Evolutionary conservation across 148 eudicot genomes (phyloP).

Genomic region (Diospyros lotus): DNA sequence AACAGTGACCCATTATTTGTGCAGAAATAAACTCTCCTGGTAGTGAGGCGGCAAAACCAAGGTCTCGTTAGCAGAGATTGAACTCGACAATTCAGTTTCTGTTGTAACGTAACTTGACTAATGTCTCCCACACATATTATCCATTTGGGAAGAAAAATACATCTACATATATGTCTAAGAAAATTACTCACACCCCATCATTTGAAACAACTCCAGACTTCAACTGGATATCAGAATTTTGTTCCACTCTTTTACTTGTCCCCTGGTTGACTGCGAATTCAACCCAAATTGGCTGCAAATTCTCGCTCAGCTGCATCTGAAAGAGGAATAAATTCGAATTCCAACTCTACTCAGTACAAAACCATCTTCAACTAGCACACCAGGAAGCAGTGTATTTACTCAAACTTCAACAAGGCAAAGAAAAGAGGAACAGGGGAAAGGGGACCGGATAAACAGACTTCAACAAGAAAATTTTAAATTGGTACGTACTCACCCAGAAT

Average conservation of each 20-base stretch:
- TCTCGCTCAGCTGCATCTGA: slow-evolving; percentile 70
- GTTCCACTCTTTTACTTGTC: slow-evolving; percentile 19
- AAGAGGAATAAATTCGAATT: background rate
- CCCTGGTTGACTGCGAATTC: slow-evolving; percentile 29
- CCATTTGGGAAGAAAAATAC: background rate
- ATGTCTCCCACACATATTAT: background rate
- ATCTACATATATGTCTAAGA: background rate
- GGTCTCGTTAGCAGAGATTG: slow-evolving; percentile 23
- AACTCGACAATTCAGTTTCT: slow-evolving; percentile 12
- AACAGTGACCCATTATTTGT: slow-evolving; percentile 56
- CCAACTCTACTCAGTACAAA: background rate
- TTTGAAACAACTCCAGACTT: slow-evolving; percentile 60
- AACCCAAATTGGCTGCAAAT: slow-evolving; percentile 64
- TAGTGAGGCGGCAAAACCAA: slow-evolving; percentile 15
- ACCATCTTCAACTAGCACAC: background rate
- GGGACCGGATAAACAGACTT: too few species aligned
- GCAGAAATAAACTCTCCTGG: slow-evolving; percentile 85
- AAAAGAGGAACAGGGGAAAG: too few species aligned
- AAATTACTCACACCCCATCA: slow-evolving; percentile 56
- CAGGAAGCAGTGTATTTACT: background rate
- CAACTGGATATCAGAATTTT: slow-evolving; percentile 22
- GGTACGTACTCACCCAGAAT: too few species aligned
- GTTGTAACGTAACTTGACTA: slow-evolving; percentile 8
- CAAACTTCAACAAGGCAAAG: too few species aligned
- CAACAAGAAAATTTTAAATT: too few species aligned